Percentiles rank a stretch among this genome's conserved stretches.
Evolutionary conservation across 306 rosid species (phyloP).

Genomic region (Cucurbita argyrosperma): DNA sequence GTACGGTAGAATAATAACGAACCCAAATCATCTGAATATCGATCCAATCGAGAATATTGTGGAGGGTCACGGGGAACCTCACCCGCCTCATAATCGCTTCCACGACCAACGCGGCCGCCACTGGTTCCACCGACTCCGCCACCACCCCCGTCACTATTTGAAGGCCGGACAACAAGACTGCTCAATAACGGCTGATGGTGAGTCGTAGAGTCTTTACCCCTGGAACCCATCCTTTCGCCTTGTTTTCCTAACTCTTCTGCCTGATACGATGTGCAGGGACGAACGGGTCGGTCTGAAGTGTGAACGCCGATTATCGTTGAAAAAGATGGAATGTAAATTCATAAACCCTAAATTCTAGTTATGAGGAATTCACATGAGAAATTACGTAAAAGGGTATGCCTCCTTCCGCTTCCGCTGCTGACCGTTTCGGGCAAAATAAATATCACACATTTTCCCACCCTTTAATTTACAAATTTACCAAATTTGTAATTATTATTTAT

Average conservation of each 20-base stretch:
- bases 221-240: constrained; percentile 21
- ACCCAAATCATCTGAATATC: constrained; percentile 30
- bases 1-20: not conserved
- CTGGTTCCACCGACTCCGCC: constrained; percentile 10
- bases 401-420: not conserved
- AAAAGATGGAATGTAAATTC: not conserved
- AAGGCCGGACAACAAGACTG: constrained; percentile 45
- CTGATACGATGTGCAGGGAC: constrained; percentile 1
- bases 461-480: no score
- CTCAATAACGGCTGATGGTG: constrained; percentile 43
- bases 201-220: constrained; percentile 29
- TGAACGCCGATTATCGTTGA: constrained; percentile 7
- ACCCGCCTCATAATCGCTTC: constrained; percentile 35
- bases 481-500: no score
- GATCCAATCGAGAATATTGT: constrained; percentile 29
- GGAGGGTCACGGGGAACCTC: constrained; percentile 42
- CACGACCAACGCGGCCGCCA: constrained; percentile 22
- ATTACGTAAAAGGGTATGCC: constrained; percentile 8
- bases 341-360: constrained; percentile 15
- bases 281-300: not conserved
- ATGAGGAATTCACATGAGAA: not conserved
- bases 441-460: no score
- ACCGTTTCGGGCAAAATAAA: not conserved
- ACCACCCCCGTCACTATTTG: constrained; percentile 29
- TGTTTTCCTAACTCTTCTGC: not conserved